These are phyloP conservation scores for Populus nigra DNA, from an alignment of 345 rosid species.

Conservation along the genomic window DNA sequence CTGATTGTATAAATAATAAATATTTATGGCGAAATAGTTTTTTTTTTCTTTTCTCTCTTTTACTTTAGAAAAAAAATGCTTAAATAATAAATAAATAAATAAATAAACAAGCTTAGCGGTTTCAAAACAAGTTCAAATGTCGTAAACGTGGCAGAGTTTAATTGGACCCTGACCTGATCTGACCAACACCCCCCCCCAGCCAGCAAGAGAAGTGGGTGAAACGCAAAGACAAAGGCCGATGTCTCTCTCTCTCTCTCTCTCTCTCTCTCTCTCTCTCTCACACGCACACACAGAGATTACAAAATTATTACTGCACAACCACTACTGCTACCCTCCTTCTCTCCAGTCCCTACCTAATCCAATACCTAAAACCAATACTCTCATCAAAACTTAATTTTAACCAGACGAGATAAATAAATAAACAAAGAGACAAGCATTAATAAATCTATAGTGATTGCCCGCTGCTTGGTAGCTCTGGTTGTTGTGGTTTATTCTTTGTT, in stretches of 20 bases:
- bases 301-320: constrained; percentile 27
- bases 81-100: too few species aligned
- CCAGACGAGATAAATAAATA: not conserved
- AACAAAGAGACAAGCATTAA: constrained; percentile 13
- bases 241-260: constrained; percentile 19
- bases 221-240: constrained; percentile 34
- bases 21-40: too few species aligned
- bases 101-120: not conserved
- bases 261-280: not conserved
- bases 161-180: constrained; percentile 23
- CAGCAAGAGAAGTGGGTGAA: constrained; percentile 42
- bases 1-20: too few species aligned
- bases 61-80: not conserved
- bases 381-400: not conserved
- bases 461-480: not conserved
- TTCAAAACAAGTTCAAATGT: not conserved
- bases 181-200: constrained; percentile 16
- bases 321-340: constrained; percentile 13
- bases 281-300: not conserved
- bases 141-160: constrained; percentile 15
- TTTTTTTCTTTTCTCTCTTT: too few species aligned
- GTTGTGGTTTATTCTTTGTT: constrained; percentile 28
- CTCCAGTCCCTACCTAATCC: constrained; percentile 31
- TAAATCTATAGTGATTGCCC: not conserved
- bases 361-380: constrained; percentile 13